Percentiles rank a stretch among this genome's conserved stretches.
Evolutionary conservation across 352 stramenopile genomes (phyloP).

Genomic region (Phytopythium chamaehyphon): DNA sequence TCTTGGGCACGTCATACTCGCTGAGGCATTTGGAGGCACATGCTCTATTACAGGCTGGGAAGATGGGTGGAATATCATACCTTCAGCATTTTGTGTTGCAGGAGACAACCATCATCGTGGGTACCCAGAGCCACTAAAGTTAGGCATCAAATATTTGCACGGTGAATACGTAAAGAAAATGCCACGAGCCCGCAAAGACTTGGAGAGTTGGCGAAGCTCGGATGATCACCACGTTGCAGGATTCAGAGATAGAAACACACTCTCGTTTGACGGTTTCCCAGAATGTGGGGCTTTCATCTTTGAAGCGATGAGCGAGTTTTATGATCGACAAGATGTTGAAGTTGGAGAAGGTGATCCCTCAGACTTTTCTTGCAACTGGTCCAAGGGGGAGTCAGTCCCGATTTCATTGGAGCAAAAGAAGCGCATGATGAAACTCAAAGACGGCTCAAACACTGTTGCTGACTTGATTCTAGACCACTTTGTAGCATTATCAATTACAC

Average conservation of each 20-base stretch:
- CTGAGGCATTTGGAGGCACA: slow-evolving; percentile 14
- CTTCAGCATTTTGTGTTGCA: not conserved
- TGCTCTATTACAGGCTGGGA: slow-evolving; percentile 11
- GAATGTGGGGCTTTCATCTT: slow-evolving; percentile 22
- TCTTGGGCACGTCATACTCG: slow-evolving; percentile 27
- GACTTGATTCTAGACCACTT: slow-evolving; percentile 17
- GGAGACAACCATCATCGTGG: not conserved
- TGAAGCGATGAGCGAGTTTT: slow-evolving; percentile 20
- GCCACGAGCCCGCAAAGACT: slow-evolving; percentile 9
- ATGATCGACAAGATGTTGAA: slow-evolving; percentile 13
- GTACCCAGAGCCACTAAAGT: slow-evolving; percentile 2
- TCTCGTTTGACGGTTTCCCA: slow-evolving; percentile 21
- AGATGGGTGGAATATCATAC: slow-evolving; percentile 20
- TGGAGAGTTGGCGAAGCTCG: slow-evolving; percentile 12
- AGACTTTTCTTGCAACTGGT: too few relatives aligned
- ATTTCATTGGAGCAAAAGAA: slow-evolving; percentile 17
- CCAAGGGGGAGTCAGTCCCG: not conserved
- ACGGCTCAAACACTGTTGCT: slow-evolving; percentile 13
- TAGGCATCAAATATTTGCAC: slow-evolving; percentile 24
- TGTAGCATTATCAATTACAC: too few relatives aligned
- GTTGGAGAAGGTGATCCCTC: too few relatives aligned
- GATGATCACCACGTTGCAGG: slow-evolving; percentile 16
- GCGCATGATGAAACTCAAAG: slow-evolving; percentile 11
- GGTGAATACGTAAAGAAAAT: slow-evolving; percentile 19
- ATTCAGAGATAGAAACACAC: slow-evolving; percentile 12